These are phyloP conservation scores for Typha latifolia DNA, from an alignment of 176 grass and related monocot genomes.

Conservation along the genomic window DNA sequence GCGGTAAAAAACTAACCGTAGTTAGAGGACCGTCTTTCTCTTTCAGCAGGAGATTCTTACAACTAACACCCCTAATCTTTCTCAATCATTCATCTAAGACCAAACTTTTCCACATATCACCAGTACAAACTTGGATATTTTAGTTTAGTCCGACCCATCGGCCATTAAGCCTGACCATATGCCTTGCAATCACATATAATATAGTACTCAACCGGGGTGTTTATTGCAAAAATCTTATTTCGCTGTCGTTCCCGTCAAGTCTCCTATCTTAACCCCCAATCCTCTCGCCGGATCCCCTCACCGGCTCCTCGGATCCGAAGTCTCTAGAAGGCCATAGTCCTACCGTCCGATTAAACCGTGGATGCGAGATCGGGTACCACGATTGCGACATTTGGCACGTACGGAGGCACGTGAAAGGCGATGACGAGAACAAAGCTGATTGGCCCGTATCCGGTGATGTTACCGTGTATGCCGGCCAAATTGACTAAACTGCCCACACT, in stretches of 20 bases:
- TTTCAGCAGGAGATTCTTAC: slow-evolving; percentile 15
- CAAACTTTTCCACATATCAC: not conserved
- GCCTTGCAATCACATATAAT: not conserved
- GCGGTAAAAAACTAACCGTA: slow-evolving; percentile 52
- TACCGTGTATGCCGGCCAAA: slow-evolving; percentile 12
- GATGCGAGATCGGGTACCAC: not conserved
- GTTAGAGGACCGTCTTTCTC: slow-evolving; percentile 24
- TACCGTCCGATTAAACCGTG: not conserved
- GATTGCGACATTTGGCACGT: slow-evolving; percentile 17
- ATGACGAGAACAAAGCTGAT: not conserved
- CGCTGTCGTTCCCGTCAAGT: not conserved
- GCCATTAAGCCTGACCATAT: too few relatives aligned
- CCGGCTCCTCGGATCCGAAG: slow-evolving; percentile 32
- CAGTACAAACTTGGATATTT: not conserved
- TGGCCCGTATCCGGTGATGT: slow-evolving; percentile 15
- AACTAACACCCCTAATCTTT: not conserved
- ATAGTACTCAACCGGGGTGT: not conserved
- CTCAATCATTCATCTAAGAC: not conserved
- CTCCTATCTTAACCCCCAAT: not conserved
- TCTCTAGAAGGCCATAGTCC: slow-evolving; percentile 27
- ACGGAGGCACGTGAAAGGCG: not conserved
- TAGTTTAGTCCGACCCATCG: not conserved
- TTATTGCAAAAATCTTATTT: not conserved
- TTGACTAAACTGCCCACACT: not conserved
- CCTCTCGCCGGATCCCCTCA: not conserved